These are phyloP conservation scores for Dendrobium nobile DNA, from an alignment of 106 monocot species.

Conservation along the genomic window DNA sequence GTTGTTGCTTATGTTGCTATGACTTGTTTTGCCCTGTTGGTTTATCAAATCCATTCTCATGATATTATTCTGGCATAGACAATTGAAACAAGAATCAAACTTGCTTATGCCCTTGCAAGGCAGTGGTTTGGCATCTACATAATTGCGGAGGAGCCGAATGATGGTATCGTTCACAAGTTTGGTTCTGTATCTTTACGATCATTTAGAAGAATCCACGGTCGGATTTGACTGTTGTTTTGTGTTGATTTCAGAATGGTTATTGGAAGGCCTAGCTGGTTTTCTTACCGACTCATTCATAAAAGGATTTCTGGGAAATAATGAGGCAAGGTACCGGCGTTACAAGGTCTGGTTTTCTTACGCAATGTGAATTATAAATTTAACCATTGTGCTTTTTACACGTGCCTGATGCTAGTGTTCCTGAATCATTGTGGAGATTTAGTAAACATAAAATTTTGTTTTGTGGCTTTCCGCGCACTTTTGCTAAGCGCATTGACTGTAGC, in stretches of 20 bases:
- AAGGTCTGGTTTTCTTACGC: constrained; percentile 46
- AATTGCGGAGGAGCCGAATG: constrained; percentile 62
- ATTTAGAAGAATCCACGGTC: neutral
- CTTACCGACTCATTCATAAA: constrained; percentile 84
- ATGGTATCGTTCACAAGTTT: constrained; percentile 43
- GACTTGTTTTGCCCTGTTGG: neutral
- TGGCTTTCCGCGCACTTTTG: neutral
- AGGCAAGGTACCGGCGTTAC: constrained; percentile 82
- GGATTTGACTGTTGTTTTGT: neutral
- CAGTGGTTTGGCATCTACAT: constrained; percentile 98
- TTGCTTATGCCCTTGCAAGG: constrained; percentile 89
- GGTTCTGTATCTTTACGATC: neutral
- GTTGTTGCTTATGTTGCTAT: neutral
- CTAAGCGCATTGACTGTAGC: neutral
- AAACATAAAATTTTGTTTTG: neutral
- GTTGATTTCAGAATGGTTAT: constrained; percentile 69
- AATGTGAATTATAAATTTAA: neutral
- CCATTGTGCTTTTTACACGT: neutral
- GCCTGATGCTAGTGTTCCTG: neutral
- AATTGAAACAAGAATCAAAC: constrained; percentile 82
- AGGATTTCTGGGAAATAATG: constrained; percentile 88
- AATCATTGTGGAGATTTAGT: neutral
- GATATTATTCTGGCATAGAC: constrained; percentile 35
- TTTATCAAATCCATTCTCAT: neutral
- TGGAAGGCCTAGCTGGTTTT: constrained; percentile 94